These are phyloP conservation scores for Hortaea sp. DNA, from an alignment of 2,329 filamentous ascomycete species.

Conservation along the genomic window DNA sequence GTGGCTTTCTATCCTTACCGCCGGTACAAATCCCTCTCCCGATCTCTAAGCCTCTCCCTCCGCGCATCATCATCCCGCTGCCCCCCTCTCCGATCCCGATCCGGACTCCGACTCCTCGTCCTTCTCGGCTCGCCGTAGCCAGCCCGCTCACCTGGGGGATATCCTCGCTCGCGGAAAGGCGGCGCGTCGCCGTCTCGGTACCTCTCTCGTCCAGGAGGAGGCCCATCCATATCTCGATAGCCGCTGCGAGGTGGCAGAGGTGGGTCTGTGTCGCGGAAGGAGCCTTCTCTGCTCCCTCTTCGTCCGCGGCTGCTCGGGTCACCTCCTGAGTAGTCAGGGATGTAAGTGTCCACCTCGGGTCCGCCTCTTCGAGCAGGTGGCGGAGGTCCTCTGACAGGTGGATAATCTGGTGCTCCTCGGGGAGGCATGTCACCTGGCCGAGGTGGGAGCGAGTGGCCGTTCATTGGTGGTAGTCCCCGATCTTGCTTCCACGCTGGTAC, in stretches of 20 bases:
- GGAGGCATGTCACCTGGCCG: conserved; percentile 14
- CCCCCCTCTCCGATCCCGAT: conserved; percentile 12
- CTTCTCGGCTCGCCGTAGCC: conserved; percentile 15
- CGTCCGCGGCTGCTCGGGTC: conserved; percentile 4
- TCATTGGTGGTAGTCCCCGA: conserved; percentile 10
- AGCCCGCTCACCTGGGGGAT: conserved; percentile 8
- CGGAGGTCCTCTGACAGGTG: conserved; percentile 17
- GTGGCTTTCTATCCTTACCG: too few relatives aligned
- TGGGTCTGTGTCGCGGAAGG: conserved; percentile 6
- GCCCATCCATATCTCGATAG: conserved; percentile 3
- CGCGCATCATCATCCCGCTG: conserved; percentile 15
- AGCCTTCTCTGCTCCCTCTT: conserved; percentile 12
- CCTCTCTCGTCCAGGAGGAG: conserved; percentile 1
- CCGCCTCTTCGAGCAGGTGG: conserved; percentile 17
- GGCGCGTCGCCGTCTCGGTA: conserved; percentile 17
- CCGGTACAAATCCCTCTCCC: conserved; percentile 7
- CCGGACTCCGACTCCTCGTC: conserved; percentile 22
- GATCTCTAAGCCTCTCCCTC: conserved; percentile 25
- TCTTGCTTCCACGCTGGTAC: conserved; percentile 19
- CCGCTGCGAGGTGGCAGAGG: conserved; percentile 2
- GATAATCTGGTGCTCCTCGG: conserved; percentile 7
- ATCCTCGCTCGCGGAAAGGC: conserved; percentile 12
- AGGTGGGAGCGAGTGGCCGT: conserved; percentile 20
- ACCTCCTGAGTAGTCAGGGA: conserved; percentile 30
- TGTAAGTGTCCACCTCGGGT: conserved; percentile 33